These are phyloP conservation scores for Boletus subcaerulescens DNA, from an alignment of 768 basidiomycete species.

Conservation along the genomic window DNA sequence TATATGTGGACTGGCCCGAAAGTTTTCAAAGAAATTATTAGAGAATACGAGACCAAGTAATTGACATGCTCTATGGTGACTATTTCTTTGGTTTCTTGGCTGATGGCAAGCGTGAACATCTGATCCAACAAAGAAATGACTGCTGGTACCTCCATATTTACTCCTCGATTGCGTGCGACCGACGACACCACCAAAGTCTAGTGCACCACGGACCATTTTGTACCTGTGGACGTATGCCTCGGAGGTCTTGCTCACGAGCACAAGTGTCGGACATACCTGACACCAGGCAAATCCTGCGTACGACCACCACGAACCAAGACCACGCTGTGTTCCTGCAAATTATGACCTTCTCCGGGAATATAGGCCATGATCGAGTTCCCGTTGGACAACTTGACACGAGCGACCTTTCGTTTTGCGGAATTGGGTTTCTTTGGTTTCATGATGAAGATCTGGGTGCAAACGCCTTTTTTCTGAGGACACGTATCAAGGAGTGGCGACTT, in stretches of 20 bases:
- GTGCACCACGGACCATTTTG: conserved; percentile 88
- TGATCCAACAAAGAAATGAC: neutral
- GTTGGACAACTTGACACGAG: conserved; percentile 85
- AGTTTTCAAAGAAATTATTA: neutral
- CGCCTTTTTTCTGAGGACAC: conserved; percentile 88
- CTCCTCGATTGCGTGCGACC: conserved; percentile 79
- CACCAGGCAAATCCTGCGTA: conserved; percentile 97
- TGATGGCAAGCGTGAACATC: conserved; percentile 27
- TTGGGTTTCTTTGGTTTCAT: conserved; percentile 97
- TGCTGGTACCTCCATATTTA: conserved; percentile 79
- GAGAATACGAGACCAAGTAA: neutral
- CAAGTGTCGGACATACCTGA: conserved; percentile 60
- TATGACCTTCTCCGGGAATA: conserved; percentile 96
- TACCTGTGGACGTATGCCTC: conserved; percentile 53
- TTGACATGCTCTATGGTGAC: neutral
- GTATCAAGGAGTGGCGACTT: conserved; percentile 78
- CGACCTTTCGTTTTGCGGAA: conserved; percentile 96
- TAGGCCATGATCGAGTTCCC: conserved; percentile 91
- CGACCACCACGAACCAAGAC: conserved; percentile 93
- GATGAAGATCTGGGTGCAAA: conserved; percentile 78
- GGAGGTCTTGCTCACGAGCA: neutral
- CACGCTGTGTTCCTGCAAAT: conserved; percentile 95
- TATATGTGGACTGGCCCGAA: neutral
- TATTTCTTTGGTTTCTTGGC: conserved; percentile 89
- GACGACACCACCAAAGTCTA: conserved; percentile 90